Percentiles rank a stretch among this genome's conserved stretches.
These are phyloP conservation scores for Penium margaritaceum DNA, from an alignment of 139 green algal species.

Conservation along the genomic window DNA sequence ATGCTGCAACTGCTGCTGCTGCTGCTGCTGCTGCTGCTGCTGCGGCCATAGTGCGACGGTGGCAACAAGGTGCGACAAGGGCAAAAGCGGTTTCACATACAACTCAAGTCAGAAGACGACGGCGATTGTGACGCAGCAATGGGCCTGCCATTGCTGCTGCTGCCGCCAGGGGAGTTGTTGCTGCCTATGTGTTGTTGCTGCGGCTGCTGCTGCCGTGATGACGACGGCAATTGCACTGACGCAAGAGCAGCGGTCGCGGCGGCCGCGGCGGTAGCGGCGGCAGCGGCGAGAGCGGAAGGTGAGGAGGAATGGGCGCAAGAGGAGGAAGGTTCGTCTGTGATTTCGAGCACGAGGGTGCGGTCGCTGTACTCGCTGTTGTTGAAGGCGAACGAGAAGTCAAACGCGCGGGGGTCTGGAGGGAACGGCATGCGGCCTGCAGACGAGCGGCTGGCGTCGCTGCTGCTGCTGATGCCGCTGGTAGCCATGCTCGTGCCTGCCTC, in stretches of 20 bases:
- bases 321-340: neutral
- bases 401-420: neutral
- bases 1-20: neutral
- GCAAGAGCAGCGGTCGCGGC: neutral
- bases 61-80: no score
- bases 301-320: neutral
- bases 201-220: neutral
- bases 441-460: no score
- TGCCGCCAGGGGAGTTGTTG: no score
- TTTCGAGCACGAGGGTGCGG: neutral
- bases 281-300: neutral
- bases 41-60: no score
- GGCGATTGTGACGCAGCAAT: no score
- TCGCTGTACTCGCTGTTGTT: conserved; percentile 1
- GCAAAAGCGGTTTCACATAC: no score
- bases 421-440: no score
- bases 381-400: conserved; percentile 1
- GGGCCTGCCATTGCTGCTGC: no score
- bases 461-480: no score
- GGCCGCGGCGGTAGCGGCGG: neutral
- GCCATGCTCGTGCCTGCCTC: no score
- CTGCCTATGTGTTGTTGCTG: no score
- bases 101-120: no score
- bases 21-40: neutral
- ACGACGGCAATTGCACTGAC: neutral